Percentiles rank a stretch among this genome's conserved stretches.
Evolutionary conservation across 2,329 filamentous ascomycete genomes (phyloP).

Genomic region (Orbilia ellipsospora): DNA sequence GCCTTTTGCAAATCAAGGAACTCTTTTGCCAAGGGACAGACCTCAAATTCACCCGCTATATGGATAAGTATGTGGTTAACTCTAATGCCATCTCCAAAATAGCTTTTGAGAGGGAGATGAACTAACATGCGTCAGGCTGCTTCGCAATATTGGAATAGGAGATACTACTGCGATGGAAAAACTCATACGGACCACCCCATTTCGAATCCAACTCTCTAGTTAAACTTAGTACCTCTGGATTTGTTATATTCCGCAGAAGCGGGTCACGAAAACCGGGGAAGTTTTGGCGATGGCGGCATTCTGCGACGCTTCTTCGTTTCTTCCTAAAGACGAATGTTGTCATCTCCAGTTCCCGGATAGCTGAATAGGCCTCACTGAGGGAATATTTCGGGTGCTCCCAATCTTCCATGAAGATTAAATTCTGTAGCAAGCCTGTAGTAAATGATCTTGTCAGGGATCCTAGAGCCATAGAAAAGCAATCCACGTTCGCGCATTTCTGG

Average conservation of each 20-base stretch:
- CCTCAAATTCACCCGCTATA: neutral
- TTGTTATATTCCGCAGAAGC: no score
- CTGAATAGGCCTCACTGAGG: neutral
- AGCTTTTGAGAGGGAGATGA: no score
- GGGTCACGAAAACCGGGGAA: no score
- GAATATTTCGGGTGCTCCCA: neutral
- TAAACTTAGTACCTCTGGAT: no score
- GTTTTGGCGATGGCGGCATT: no score
- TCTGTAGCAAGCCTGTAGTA: neutral
- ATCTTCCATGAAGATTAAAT: neutral
- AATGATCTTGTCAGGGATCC: slow-evolving; percentile 20
- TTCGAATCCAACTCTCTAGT: no score
- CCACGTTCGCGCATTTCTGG: neutral
- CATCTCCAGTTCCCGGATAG: neutral
- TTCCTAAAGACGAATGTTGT: slow-evolving; percentile 6
- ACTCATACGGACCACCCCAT: no score
- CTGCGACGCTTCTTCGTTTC: no score
- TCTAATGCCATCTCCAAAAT: no score
- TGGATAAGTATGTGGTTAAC: neutral
- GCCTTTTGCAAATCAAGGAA: neutral
- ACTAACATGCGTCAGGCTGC: no score
- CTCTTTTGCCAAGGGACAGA: slow-evolving; percentile 1
- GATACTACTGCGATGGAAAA: no score
- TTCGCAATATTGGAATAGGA: no score
- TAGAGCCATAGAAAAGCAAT: slow-evolving; percentile 14